Evolutionary conservation across 1,139 yeast species (phyloP), one percentile per base, ranked within the genome.

Genomic region (Taphrina betulina): DNA sequence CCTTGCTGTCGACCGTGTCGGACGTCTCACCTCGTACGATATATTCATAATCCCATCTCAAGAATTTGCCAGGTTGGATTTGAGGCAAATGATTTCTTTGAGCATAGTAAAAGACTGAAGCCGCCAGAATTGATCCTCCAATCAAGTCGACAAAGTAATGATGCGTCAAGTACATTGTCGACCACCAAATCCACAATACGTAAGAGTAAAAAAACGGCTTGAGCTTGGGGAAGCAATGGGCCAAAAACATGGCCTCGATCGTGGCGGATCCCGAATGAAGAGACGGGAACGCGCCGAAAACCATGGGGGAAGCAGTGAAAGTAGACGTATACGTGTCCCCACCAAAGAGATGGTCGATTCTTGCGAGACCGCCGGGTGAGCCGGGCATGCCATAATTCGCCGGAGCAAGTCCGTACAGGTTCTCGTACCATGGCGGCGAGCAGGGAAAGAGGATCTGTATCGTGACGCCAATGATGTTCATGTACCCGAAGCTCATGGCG

Each of bases 341-440:
- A 5, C 96, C 95, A 57, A 94, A 73, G 53, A 92, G 71, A 56
- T 74, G 70, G 70, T 92, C 99, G 63, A 92, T 88, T 66, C 98
- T 78, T 17, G 84, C 94, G 62, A 92, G 78, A 0, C 99, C 99
- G 65, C 98, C 99, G 2, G 99, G 96, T 1, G 95, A 84, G 17
- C 98, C 99, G 45, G 77, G 77, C 95, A 92, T 90, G 56, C 84
- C 75, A 70, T 94, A 92, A 70, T 88, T 81, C 4, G 98, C 98
- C 20, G 96, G 95, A 61, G 82, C 81, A 61, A 90, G 77, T 0
- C 96, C 96, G 68, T 92, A 83, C 53, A 83, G 71, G 62, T 80
- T 81, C 68, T 89, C 89, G 69, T 94, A 92, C 99, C 99, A 92
- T 33, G 99, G 99, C 31, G 99, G 95, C 60, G 98, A 96, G 52